Base-by-base conservation (phyloP, 73 alveolate genomes). In the Paramecium pentaurelia region DNA sequence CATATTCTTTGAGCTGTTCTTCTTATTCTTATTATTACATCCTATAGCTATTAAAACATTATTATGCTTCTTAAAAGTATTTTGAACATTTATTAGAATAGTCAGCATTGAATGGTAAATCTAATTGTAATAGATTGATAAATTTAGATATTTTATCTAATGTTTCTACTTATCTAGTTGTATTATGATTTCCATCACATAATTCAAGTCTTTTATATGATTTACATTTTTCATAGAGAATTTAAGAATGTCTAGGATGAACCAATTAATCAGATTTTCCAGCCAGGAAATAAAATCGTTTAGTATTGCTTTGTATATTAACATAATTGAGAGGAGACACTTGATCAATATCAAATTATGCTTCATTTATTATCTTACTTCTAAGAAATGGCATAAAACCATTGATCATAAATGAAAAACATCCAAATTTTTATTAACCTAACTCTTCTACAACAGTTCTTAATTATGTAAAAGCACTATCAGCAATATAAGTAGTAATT, bases 401-500 rank as follows among this genome's bases (percentile, higher is more conserved):
- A 47, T 92, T 92, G 12, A 94, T 86, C 11, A 96, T 28, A 77
- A 96, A 89, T 60, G 92, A 86, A 32, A 97, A 97, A 51, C 94
- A 86, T n/a, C 95, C 95, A 51, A 94, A 90, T 34, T 95, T 88
- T 71, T 95, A 94, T 11, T 45, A 71, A 16, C 94, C 98, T 89
- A 97, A 87, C 68, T 97, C 99, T 71, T 95, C 95, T 1, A 97
- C 97, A n/a, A 96, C 89, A 58, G 77, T 86, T 86, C 95, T 87
- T 49, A 97, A 94, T 8, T 85, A 11, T 12, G 96, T 94, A 92
- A 97, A 97, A 91, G 99, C 98, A 20, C 97, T 92, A 93, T 97
- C 99, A 40, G 96, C 96, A 38, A 97, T 97, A 91, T 96, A 95
- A 9, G 97, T 97, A 70, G 95, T 88, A 1, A 97, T 92, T n/a